phyloP scores from a whole-genome alignment of 1,284 basidiomycete genomes.

The Cutaneotrichosporon arboriforme region DNA sequence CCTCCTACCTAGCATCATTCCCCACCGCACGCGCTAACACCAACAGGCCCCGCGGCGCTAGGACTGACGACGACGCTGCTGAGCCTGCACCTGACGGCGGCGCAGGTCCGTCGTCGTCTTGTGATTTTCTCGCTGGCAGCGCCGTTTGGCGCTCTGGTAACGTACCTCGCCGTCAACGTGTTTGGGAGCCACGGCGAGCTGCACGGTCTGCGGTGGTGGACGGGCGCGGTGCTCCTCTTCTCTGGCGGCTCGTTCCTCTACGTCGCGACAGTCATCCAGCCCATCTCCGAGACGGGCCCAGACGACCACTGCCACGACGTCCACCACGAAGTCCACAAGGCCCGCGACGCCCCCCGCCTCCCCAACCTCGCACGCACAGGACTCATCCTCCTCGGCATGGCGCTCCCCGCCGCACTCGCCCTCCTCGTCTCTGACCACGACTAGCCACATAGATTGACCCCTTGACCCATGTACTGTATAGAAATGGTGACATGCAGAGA shows the following conservation, averaged over 20 bases:
- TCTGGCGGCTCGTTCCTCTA: constrained; percentile 86
- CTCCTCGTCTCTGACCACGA: constrained; percentile 49
- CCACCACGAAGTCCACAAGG: constrained; percentile 32
- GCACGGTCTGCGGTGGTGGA: constrained; percentile 53
- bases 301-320: constrained; percentile 20
- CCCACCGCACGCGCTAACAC: constrained; percentile 3
- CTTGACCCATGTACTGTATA: constrained; percentile 1
- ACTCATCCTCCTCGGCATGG: constrained; percentile 63
- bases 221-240: constrained; percentile 54
- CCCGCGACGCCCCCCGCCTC: constrained; percentile 48
- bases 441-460: constrained; percentile 5
- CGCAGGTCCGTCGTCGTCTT: constrained; percentile 67
- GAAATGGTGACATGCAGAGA: constrained; percentile 1
- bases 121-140: constrained; percentile 74
- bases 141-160: constrained; percentile 65
- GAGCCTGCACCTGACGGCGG: constrained; percentile 61
- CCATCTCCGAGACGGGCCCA: constrained; percentile 48
- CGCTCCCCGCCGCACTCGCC: constrained; percentile 59
- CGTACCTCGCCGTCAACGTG: constrained; percentile 60
- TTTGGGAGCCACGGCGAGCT: constrained; percentile 45
- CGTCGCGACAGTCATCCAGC: constrained; percentile 83
- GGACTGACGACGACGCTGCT: constrained; percentile 75
- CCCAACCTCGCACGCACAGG: constrained; percentile 51
- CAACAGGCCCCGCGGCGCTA: constrained; percentile 78
- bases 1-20: too few species aligned